A percentile compares a stretch with the other conserved stretches of the same genome.
Conservation (phyloP, 371 early-diverging fungal species). For the Mucor sp. region DNA sequence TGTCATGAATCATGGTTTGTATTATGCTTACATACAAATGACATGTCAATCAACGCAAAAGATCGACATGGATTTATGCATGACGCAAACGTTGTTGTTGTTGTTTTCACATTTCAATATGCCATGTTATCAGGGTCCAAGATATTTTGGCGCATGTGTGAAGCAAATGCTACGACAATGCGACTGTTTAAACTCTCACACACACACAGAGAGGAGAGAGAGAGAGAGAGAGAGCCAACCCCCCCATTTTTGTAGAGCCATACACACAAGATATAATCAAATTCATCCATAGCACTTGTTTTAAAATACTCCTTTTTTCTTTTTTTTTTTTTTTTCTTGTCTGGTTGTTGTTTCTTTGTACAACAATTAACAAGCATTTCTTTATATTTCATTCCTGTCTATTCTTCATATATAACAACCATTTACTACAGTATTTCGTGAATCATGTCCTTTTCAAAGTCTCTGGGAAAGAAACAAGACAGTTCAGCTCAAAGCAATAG, state of each 20-base stretch:
- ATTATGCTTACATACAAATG: neutral
- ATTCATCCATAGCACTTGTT: neutral
- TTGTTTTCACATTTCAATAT: no score
- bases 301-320: neutral
- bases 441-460: slow-evolving; percentile 29
- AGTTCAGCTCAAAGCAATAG: slow-evolving; percentile 10
- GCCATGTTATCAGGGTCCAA: no score
- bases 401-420: neutral
- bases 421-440: neutral
- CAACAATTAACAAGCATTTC: neutral
- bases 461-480: slow-evolving; percentile 45
- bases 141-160: no score
- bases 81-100: neutral
- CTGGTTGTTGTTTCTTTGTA: slow-evolving; percentile 2
- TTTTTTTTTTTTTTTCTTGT: neutral
- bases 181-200: neutral
- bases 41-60: neutral
- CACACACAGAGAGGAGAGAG: neutral
- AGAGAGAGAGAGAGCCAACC: neutral
- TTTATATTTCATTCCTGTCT: neutral
- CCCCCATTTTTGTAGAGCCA: neutral
- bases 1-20: no score
- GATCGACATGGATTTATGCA: neutral
- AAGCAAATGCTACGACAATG: neutral
- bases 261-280: neutral